phyloP scores from a whole-genome alignment of 192 early-diverging fungal species.

The Dissophora globulifera region DNA sequence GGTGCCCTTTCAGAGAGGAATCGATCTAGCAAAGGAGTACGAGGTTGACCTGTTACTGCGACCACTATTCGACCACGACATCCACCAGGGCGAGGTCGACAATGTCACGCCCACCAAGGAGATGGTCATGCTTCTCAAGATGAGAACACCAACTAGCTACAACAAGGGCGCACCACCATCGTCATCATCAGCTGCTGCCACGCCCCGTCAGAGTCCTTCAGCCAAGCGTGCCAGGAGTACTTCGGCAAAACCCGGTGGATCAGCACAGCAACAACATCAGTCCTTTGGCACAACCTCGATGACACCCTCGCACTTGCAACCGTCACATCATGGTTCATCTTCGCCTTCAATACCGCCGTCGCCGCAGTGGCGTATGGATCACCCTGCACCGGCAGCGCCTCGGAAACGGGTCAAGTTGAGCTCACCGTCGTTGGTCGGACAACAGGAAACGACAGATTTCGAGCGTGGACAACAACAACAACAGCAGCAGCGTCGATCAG shows the following conservation, averaged over 20 bases:
- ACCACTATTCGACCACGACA: slow-evolving; percentile 84
- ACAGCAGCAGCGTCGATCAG: not conserved
- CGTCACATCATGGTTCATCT: slow-evolving; percentile 23
- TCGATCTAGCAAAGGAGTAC: slow-evolving; percentile 85
- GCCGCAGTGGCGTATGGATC: slow-evolving; percentile 22
- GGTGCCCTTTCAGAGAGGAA: slow-evolving; percentile 89
- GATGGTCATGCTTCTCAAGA: slow-evolving; percentile 45
- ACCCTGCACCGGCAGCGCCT: slow-evolving; percentile 10
- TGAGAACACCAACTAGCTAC: too few relatives aligned
- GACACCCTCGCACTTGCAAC: slow-evolving; percentile 44
- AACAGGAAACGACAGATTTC: too few relatives aligned
- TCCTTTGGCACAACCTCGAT: slow-evolving; percentile 17
- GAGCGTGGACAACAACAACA: too few relatives aligned
- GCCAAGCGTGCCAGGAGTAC: slow-evolving; percentile 29
- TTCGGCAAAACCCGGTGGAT: slow-evolving; percentile 31
- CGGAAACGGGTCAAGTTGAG: slow-evolving; percentile 19
- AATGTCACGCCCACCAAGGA: slow-evolving; percentile 59
- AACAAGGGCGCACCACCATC: too few relatives aligned
- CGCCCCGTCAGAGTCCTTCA: slow-evolving; percentile 17
- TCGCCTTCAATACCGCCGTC: slow-evolving; percentile 46
- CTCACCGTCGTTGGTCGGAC: not conserved
- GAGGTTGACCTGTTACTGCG: slow-evolving; percentile 74
- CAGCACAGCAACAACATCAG: too few relatives aligned
- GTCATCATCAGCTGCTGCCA: too few relatives aligned
- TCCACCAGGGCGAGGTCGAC: slow-evolving; percentile 60